A percentile compares a stretch with the other conserved stretches of the same genome.
These are phyloP conservation scores for Ceratocystis albifundus DNA, from an alignment of 2,329 filamentous ascomycete genomes.

Conservation along the genomic window DNA sequence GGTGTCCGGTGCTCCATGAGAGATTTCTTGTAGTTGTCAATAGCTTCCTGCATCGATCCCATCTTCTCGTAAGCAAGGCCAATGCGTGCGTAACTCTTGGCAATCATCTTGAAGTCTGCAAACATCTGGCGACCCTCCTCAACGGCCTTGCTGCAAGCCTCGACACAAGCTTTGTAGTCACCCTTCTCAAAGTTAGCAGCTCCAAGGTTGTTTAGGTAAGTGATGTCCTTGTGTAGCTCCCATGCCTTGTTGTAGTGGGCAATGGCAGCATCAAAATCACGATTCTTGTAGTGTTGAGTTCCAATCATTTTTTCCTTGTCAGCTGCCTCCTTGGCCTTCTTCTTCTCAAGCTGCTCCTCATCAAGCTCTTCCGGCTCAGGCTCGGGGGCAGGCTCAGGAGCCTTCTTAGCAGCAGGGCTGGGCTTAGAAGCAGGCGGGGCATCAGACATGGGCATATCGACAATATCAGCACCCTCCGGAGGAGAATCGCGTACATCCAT, in stretches of 20 bases:
- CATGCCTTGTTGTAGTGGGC: conserved; percentile 90
- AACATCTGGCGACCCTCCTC: conserved; percentile 81
- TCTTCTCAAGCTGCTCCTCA: conserved; percentile 71
- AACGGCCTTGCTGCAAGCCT: conserved; percentile 75
- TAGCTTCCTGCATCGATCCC: conserved; percentile 65
- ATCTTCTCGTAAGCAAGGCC: conserved; percentile 87
- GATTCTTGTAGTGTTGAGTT: conserved; percentile 96
- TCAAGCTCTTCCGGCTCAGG: conserved; percentile 62
- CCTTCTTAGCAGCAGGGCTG: conserved; percentile 32
- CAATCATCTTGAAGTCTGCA: conserved; percentile 95
- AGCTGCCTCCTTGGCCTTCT: conserved; percentile 82
- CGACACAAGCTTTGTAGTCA: conserved; percentile 78
- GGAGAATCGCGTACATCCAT: conserved; percentile 48
- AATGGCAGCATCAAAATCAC: conserved; percentile 89
- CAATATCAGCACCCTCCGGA: conserved; percentile 29
- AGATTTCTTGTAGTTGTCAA: conserved; percentile 85
- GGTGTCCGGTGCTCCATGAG: conserved; percentile 94
- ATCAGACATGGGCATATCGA: conserved; percentile 71
- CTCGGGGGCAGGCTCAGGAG: conserved; percentile 42
- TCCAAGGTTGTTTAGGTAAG: conserved; percentile 91
- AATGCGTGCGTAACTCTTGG: conserved; percentile 95
- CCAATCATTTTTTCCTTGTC: conserved; percentile 91
- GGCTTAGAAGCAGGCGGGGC: conserved; percentile 36
- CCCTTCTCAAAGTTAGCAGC: conserved; percentile 95
- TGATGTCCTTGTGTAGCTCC: conserved; percentile 91